Percentiles rank a stretch among this genome's conserved stretches.
Evolutionary conservation across 129 eudicot genomes (phyloP).

Genomic region (Oenanthe sinensis): DNA sequence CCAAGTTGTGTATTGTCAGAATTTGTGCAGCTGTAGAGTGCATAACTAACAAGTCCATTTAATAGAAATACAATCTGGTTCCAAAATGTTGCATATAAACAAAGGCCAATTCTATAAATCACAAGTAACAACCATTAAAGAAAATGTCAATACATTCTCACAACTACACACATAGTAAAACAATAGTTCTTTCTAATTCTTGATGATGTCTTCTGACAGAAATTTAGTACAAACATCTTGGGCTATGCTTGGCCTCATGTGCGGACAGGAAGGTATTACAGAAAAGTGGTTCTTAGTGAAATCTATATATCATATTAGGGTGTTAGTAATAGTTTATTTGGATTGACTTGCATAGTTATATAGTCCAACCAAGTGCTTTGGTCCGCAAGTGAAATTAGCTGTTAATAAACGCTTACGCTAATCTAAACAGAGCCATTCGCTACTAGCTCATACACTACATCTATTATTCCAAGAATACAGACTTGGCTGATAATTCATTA

Average conservation of each 20-base stretch:
- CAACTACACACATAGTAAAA: background rate
- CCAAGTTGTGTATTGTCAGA: no score
- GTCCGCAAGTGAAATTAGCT: no score
- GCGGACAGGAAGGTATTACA: conserved; percentile 14
- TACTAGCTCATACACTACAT: no score
- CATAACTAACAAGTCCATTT: no score
- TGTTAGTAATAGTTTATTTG: no score
- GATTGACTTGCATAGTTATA: no score
- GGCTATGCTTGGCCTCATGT: conserved; percentile 20
- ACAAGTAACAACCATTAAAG: background rate
- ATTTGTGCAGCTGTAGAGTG: background rate
- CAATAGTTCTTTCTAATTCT: background rate
- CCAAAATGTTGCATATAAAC: no score
- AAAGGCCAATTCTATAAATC: background rate
- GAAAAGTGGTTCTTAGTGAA: background rate
- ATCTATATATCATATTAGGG: background rate
- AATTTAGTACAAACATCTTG: conserved; percentile 18
- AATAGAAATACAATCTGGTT: background rate
- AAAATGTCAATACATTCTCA: background rate
- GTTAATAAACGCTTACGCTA: no score
- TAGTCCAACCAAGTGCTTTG: no score
- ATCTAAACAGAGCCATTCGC: no score
- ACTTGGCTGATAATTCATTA: background rate
- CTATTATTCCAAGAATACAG: background rate
- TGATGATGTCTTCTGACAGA: background rate